Evolutionary conservation across 495 filamentous ascomycete species (phyloP).

Genomic region (Tetracladium marchalianum): DNA sequence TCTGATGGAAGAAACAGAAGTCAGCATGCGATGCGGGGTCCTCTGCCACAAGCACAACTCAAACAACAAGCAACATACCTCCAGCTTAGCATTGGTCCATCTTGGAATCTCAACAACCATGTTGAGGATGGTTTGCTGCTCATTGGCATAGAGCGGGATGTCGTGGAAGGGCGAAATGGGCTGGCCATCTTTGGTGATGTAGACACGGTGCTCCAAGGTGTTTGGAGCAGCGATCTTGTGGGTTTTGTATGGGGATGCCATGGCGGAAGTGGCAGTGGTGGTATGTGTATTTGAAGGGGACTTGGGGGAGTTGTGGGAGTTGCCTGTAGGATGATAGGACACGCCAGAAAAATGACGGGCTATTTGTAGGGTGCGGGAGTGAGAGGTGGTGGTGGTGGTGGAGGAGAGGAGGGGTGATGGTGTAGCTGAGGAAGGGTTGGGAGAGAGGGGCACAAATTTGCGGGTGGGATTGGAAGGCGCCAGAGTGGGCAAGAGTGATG

Average conservation of each 20-base stretch:
- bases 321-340: constrained; percentile 40
- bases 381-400: constrained; percentile 27
- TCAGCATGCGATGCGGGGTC: constrained; percentile 10
- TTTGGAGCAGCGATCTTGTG: constrained; percentile 83
- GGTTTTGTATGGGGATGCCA: constrained; percentile 49
- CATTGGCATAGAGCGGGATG: constrained; percentile 92
- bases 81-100: constrained; percentile 99
- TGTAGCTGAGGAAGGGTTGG: constrained; percentile 27
- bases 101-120: constrained; percentile 99
- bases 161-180: constrained; percentile 96
- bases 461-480: constrained; percentile 30
- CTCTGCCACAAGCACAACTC: not conserved
- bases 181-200: constrained; percentile 93
- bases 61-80: constrained; percentile 46
- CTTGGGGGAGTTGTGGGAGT: constrained; percentile 17
- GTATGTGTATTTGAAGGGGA: constrained; percentile 25
- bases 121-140: constrained; percentile 88
- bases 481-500: constrained; percentile 12
- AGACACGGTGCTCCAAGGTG: constrained; percentile 95
- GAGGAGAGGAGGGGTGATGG: constrained; percentile 18
- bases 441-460: constrained; percentile 24
- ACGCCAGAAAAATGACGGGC: constrained; percentile 41
- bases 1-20: constrained; percentile 4
- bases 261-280: constrained; percentile 28
- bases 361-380: constrained; percentile 42